Evolutionary conservation across 1,284 basidiomycete genomes (phyloP), one percentile per base, ranked within the genome.

Genomic region (Ustilago hordei): DNA sequence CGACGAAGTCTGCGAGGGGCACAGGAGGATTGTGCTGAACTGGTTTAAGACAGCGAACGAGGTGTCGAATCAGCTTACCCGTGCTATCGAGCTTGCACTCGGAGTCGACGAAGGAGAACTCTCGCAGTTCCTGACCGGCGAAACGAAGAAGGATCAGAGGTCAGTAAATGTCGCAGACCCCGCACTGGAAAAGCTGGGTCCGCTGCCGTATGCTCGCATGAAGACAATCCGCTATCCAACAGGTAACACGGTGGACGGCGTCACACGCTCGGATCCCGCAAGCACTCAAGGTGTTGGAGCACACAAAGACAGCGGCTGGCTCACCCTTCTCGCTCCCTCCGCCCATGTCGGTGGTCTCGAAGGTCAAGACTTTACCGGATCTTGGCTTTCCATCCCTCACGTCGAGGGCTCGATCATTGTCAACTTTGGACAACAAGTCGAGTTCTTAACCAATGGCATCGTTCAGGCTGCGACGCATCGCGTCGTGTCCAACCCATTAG

Each of bases 341-440:
- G 55, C 69, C 35, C 58, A 73, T 8, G 71, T 78, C 1, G 69
- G 59, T 19, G 82, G 82, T 5, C 52, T 84, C 17, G 69, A 84
- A 60, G 81, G 70, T 3, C 80, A 84, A 61, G 68, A 80, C 48
- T 72, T 79, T 15, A 23, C 55, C 15, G 82, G 82, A 4, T 39
- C 36, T 11, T 84, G 82, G 82, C 41, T 84, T 19, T 61, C 64
- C 32, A 75, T 84, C 8, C 81, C 79, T 0, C 68, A 74, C 64
- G 59, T 74, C 6, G 47, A 65, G 15, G 50, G 60, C 34, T 48
- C 56, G 23, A 74, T 79, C 36, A 69, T 84, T 45, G 79, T 83
- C 72, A 84, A 84, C 52, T 80, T 81, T 48, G 82, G 82, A n/a
- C 82, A 84, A 55, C 82, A 84, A 45, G 66, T 84, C 23, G 82